Conservation (phyloP, 768 basidiomycete species). For the Leucosporidium yakuticum region DNA sequence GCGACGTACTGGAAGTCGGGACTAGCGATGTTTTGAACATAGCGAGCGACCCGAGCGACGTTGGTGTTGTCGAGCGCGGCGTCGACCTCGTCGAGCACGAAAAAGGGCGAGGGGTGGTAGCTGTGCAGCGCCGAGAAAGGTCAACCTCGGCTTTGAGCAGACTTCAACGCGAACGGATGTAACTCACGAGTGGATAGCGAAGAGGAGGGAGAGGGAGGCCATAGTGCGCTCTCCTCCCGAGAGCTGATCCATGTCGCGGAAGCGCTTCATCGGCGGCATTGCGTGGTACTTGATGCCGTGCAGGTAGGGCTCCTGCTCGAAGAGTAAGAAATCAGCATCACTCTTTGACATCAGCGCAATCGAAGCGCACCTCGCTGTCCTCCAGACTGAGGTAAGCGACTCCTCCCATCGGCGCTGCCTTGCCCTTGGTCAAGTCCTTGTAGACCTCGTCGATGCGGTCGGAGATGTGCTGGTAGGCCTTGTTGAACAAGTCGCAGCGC, state of each 20-base stretch:
- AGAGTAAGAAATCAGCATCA: not conserved
- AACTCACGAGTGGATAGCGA: constrained; percentile 84
- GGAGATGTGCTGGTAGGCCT: constrained; percentile 92
- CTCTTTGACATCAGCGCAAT: not conserved
- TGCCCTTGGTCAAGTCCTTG: constrained; percentile 94
- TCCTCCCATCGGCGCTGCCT: constrained; percentile 87
- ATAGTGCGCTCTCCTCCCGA: constrained; percentile 99
- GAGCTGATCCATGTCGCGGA: constrained; percentile 97
- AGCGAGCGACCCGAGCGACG: constrained; percentile 89
- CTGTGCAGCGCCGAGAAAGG: constrained; percentile 46
- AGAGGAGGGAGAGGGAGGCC: constrained; percentile 89
- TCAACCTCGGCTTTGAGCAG: not conserved
- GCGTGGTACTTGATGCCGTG: constrained; percentile 97
- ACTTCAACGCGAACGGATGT: not conserved
- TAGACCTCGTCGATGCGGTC: constrained; percentile 92
- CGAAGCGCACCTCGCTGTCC: constrained; percentile 71
- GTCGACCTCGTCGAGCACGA: constrained; percentile 97
- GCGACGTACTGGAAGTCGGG: constrained; percentile 22
- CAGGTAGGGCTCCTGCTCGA: constrained; percentile 66
- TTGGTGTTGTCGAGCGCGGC: constrained; percentile 99
- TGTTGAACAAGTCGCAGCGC: constrained; percentile 82
- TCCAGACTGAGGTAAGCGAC: constrained; percentile 94
- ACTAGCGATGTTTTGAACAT: constrained; percentile 74
- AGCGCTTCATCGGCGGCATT: constrained; percentile 99
- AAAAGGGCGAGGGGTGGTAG: constrained; percentile 94